Evolutionary conservation across 2,329 filamentous ascomycete species (phyloP).

Genomic region (Fusarium sp.): DNA sequence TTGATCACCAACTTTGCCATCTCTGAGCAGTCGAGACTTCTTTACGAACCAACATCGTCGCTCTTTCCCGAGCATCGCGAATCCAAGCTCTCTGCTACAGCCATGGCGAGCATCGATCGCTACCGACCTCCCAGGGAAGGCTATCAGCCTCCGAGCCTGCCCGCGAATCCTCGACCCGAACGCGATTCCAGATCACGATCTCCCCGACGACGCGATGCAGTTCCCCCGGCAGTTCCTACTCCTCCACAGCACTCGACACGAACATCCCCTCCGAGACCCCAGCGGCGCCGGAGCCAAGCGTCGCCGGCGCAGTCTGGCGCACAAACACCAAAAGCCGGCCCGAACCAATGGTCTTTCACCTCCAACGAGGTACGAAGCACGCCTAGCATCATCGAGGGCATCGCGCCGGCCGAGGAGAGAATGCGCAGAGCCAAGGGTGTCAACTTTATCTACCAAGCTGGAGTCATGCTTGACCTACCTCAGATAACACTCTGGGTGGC

Average conservation of each 20-base stretch:
- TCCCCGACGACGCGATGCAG: slow-evolving; percentile 56
- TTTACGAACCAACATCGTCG: slow-evolving; percentile 40
- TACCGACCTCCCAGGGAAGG: slow-evolving; percentile 65
- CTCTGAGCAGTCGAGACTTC: slow-evolving; percentile 18
- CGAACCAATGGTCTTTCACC: slow-evolving; percentile 87
- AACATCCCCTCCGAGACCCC: slow-evolving; percentile 62
- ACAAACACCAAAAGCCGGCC: slow-evolving; percentile 48
- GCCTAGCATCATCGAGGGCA: slow-evolving; percentile 84
- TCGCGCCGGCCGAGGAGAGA: slow-evolving; percentile 78
- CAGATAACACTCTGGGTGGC: slow-evolving; percentile 93
- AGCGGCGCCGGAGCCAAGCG: slow-evolving; percentile 53
- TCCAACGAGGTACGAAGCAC: slow-evolving; percentile 81
- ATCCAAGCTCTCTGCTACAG: slow-evolving; percentile 38
- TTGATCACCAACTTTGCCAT: slow-evolving; percentile 26
- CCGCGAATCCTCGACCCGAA: slow-evolving; percentile 51
- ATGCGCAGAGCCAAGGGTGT: slow-evolving; percentile 86
- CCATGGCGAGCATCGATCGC: slow-evolving; percentile 67
- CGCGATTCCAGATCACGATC: slow-evolving; percentile 59
- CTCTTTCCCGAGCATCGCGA: slow-evolving; percentile 34
- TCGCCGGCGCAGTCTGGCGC: slow-evolving; percentile 54
- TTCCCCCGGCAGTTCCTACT: slow-evolving; percentile 68
- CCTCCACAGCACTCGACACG: slow-evolving; percentile 64
- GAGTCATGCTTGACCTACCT: slow-evolving; percentile 88
- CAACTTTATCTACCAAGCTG: slow-evolving; percentile 95
- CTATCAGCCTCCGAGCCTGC: slow-evolving; percentile 62